Conservation (phyloP, 2,329 filamentous ascomycete species). For the Talaromyces rugulosus region DNA sequence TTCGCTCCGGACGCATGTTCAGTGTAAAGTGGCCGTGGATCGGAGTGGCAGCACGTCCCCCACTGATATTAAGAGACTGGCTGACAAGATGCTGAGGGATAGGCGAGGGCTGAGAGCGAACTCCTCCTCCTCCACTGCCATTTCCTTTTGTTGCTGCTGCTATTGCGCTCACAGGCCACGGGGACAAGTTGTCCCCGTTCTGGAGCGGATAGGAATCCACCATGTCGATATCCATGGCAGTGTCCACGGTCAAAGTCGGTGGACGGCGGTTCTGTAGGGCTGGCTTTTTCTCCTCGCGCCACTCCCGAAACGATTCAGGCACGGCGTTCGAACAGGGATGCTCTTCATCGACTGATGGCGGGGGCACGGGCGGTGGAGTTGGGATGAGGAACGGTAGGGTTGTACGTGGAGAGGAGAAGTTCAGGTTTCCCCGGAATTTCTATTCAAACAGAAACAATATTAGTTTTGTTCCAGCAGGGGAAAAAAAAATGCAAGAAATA, state of each 20-base stretch:
- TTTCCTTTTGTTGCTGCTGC: not conserved
- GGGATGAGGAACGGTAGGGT: constrained; percentile 9
- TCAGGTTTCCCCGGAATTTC: constrained; percentile 5
- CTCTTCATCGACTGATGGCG: constrained; percentile 36
- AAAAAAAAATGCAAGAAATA: constrained; percentile 10
- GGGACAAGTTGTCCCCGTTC: constrained; percentile 17
- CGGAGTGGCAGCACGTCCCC: constrained; percentile 25
- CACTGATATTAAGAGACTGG: constrained; percentile 28
- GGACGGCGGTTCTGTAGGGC: constrained; percentile 8
- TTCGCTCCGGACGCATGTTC: constrained; percentile 17
- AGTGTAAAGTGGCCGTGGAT: constrained; percentile 26
- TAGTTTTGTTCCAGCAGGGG: not conserved
- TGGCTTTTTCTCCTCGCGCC: constrained; percentile 8
- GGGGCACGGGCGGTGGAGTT: constrained; percentile 19
- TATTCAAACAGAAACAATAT: not conserved
- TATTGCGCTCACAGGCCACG: constrained; percentile 19
- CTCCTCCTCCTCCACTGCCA: not conserved
- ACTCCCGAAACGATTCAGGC: constrained; percentile 9
- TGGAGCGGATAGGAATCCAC: constrained; percentile 16
- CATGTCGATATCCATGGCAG: constrained; percentile 29
- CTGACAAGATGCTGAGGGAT: constrained; percentile 26
- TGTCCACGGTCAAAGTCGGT: constrained; percentile 11
- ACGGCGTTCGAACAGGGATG: constrained; percentile 13
- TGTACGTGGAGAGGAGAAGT: constrained; percentile 5
- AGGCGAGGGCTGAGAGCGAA: constrained; percentile 24